Conservation (phyloP, 257 asterid species). For the Primulina eburnea region DNA sequence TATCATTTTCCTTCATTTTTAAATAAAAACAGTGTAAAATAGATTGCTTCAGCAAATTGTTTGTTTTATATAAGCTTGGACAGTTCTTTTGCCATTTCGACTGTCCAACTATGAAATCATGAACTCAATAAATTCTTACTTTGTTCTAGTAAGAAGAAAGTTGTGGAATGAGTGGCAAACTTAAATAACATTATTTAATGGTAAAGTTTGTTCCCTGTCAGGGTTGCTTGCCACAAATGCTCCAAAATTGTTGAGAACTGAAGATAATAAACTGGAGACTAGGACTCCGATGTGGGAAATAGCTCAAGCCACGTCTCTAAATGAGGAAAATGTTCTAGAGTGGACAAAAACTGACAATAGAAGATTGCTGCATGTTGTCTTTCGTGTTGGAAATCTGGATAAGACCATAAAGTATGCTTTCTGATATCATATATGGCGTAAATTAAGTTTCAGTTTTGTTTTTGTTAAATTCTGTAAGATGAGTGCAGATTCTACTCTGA, state of each 20-base stretch:
- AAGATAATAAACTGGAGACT: slow-evolving; percentile 19
- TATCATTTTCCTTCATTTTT: no score
- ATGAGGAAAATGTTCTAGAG: slow-evolving; percentile 30
- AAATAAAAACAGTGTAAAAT: no score
- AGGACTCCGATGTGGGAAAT: slow-evolving; percentile 18
- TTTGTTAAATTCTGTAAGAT: not conserved
- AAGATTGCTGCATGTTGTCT: slow-evolving; percentile 52
- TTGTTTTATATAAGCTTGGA: no score
- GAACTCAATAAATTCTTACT: no score
- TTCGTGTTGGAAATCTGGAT: slow-evolving; percentile 48
- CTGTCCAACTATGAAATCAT: no score
- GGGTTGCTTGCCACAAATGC: slow-evolving; percentile 37
- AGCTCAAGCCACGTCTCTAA: slow-evolving; percentile 19
- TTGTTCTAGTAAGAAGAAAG: not conserved
- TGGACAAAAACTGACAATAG: slow-evolving; percentile 47
- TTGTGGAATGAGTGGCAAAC: slow-evolving; percentile 13
- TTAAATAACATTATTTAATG: slow-evolving; percentile 12
- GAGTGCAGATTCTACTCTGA: slow-evolving; percentile 45
- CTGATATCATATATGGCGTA: not conserved
- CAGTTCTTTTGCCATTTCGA: no score
- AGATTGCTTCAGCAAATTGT: no score
- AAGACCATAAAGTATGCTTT: slow-evolving; percentile 40
- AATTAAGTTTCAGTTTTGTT: no score
- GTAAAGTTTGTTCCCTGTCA: slow-evolving; percentile 41
- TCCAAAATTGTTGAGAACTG: slow-evolving; percentile 20